A percentile compares a stretch with the other conserved stretches of the same genome.
These are phyloP conservation scores for Cucumis variabilis DNA, from an alignment of 331 rosid species.

Conservation along the genomic window DNA sequence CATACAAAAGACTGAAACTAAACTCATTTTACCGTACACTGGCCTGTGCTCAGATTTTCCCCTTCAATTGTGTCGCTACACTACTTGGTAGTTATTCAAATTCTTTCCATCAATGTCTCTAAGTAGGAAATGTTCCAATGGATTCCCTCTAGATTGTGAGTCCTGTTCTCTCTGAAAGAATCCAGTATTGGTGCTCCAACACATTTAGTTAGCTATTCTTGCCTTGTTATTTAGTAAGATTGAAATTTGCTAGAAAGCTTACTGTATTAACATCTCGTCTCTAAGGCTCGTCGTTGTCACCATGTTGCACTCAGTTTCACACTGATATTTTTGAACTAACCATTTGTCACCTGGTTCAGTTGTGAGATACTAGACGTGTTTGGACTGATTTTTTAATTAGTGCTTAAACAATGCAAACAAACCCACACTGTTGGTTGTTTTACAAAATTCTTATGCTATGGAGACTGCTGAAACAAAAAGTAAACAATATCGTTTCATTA, in stretches of 20 bases:
- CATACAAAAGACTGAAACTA: background rate
- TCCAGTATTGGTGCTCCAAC: background rate
- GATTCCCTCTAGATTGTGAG: background rate
- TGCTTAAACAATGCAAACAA: background rate
- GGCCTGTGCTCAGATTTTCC: background rate
- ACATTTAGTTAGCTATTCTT: background rate
- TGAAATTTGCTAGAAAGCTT: background rate
- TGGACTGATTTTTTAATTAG: background rate
- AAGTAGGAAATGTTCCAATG: background rate
- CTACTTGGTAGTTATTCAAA: background rate
- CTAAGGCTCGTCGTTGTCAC: background rate
- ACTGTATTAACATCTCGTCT: background rate
- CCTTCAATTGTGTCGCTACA: background rate
- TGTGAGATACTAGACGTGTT: background rate
- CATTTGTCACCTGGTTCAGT: background rate
- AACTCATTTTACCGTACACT: background rate
- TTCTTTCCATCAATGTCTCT: background rate
- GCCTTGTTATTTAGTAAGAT: background rate
- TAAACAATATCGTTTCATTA: background rate
- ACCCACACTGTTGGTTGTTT: background rate
- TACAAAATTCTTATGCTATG: background rate
- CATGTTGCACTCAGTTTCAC: background rate
- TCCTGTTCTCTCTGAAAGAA: background rate
- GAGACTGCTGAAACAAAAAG: background rate
- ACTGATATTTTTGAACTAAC: background rate